Evolutionary conservation across 305 asterid genomes (phyloP), one percentile per base, ranked within the genome.

Genomic region (Solanum hybrid): DNA sequence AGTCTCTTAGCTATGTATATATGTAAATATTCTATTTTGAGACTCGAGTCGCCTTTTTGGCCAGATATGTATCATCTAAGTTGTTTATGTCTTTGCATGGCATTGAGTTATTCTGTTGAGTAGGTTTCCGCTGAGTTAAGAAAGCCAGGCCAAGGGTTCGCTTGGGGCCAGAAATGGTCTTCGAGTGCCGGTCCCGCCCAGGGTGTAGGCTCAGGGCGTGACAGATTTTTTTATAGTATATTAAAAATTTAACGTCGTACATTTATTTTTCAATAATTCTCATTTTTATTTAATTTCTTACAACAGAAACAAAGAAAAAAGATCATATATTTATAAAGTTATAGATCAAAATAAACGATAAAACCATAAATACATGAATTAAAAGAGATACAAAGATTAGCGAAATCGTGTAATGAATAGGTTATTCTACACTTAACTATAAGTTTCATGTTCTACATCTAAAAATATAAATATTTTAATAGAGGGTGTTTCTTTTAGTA

Each of bases 401-500:
- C 9, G 3, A 12, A 11, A 11, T 11, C 4, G 0, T 69, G 4
- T 0, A 69, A 24, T 11, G 33, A 1, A 5, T 69, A 26, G 4
- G 14, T 69, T 69, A 11, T 24, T 0, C 1, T 69, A 11, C 1
- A 11, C 4, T 69, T 69, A 69, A 69, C 31, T 69, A 24, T 24
- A 69, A 10, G 4, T 24, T 6, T 69, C 33, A 6, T 69, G 18
- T 2, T 69, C 33, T 24, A 69, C 3, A 1, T n/a, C 6, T n/a
- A 10, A n/a, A 5, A 67, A 4, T 67, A 4, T 9, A 67, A 67
- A 4, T 8, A 8, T 1, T 9, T 67, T n/a, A 67, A n/a, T 67
- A n/a, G 3, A 67, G 7, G 14, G 14, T 2, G 8, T 37, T 26
- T 26, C 22, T 29, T 3, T 14, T 0, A 51, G 1, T 51, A 51